Base-by-base conservation (phyloP, 2,329 filamentous ascomycete genomes). In the Amylocarpus encephaloides region DNA sequence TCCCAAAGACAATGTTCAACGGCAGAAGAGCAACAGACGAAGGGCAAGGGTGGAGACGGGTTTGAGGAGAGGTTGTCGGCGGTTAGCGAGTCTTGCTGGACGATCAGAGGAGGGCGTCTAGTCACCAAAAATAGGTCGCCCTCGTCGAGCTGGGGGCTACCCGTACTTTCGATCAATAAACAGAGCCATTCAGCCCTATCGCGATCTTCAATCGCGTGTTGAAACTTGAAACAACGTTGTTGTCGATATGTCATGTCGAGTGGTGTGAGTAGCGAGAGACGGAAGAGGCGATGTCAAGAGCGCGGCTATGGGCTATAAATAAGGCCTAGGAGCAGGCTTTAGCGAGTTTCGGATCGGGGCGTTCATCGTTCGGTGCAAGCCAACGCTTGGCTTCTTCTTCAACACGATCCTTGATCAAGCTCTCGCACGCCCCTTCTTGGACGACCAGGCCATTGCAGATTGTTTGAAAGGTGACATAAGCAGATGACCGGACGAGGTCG, bases 151-250 rank as follows among this genome's bases (percentile, higher is more conserved):
- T 4, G 18, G 32, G 29, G 43, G n/a, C 32, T 16, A 35, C 18
- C 30, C 22, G 45, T 39, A 22, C 26, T 32, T 22, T 15, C 13
- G 18, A 40, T 11, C 19, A 43, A n/a, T n/a, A 43, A 9, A 15
- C 29, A 44, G 4, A 29, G 18, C 15, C 18, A 33, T 39, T 49
- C 46, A 49, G 46, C 46, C 46, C 43, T 49, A 49, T 33, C 35
- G 18, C 26, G 19, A 40, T 19, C 40, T 26, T 18, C 36, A 9
- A 30, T 43, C 30, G 32, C 40, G 39, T 43, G 30, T 35, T 43
- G 46, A 49, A 49, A 49, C 46, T 36, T 43, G 46, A 49, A 49
- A 49, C 46, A 26, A 33, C n/a, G 16, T 22, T 26, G 15, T 26
- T 48, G 38, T 30, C 34, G 7, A n/a, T 34, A 41, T 13, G 38